phyloP scores from a whole-genome alignment of 495 filamentous ascomycete genomes.

The Daldinia concentrica region DNA sequence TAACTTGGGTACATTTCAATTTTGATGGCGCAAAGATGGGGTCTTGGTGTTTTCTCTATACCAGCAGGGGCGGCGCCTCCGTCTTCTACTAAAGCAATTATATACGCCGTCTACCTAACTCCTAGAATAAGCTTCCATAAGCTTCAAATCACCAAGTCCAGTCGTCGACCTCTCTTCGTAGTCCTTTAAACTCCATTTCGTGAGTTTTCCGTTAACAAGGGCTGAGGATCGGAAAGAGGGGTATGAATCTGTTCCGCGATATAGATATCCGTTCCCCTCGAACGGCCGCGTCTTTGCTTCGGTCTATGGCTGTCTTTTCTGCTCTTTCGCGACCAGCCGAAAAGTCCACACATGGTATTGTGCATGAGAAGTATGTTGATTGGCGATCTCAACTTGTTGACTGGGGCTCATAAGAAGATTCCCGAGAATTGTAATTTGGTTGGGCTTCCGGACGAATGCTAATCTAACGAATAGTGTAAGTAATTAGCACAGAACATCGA shows the following conservation, averaged over 20 bases:
- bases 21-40: too few species aligned
- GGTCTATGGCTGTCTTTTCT: not conserved
- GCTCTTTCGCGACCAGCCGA: not conserved
- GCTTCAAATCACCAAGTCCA: too few species aligned
- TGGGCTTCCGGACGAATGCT: not conserved
- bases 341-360: not conserved
- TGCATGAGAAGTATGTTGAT: not conserved
- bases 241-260: not conserved
- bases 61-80: too few species aligned
- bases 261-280: not conserved
- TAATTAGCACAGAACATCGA: not conserved
- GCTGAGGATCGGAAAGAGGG: too few species aligned
- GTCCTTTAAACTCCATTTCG: too few species aligned
- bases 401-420: not conserved
- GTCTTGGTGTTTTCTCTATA: too few species aligned
- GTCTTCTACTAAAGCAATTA: too few species aligned
- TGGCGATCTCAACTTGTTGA: not conserved
- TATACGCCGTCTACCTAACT: too few species aligned
- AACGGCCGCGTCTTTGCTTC: not conserved
- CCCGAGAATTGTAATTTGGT: not conserved
- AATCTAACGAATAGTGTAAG: not conserved
- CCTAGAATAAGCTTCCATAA: too few species aligned
- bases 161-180: too few species aligned
- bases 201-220: too few species aligned
- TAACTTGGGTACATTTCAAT: too few species aligned